Percentiles rank a stretch among this genome's conserved stretches.
Evolutionary conservation across 2,329 filamentous ascomycete species (phyloP).

Genomic region (Aspergillus ruber): DNA sequence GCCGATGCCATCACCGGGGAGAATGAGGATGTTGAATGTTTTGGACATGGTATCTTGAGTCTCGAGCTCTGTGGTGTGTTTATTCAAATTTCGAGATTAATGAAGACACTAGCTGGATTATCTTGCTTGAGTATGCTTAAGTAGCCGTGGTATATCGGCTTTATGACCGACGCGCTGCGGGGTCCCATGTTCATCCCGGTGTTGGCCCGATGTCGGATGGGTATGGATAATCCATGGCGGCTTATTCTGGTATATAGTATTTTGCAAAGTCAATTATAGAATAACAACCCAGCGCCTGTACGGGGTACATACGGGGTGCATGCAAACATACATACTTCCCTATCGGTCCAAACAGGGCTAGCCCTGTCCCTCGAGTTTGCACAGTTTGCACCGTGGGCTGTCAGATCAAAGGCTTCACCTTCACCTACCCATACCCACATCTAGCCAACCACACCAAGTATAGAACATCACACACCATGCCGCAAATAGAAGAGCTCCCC

Average conservation of each 20-base stretch:
- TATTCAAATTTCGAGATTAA: neutral
- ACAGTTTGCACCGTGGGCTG: conserved; percentile 4
- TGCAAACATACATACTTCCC: neutral
- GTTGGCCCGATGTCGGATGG: conserved; percentile 7
- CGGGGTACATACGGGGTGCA: too few relatives aligned
- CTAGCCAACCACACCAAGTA: neutral
- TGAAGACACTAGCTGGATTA: neutral
- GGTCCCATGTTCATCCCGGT: conserved; percentile 13
- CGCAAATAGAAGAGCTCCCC: conserved; percentile 46
- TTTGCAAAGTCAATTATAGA: too few relatives aligned
- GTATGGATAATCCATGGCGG: neutral
- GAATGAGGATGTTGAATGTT: conserved; percentile 65
- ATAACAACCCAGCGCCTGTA: too few relatives aligned
- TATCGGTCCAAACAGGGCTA: conserved; percentile 8
- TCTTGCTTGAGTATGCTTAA: neutral
- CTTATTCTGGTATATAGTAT: neutral
- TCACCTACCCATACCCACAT: neutral
- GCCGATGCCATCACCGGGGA: conserved; percentile 72
- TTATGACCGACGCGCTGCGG: conserved; percentile 19
- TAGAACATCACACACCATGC: conserved; percentile 36
- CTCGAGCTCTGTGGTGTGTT: neutral
- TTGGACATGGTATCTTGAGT: conserved; percentile 9
- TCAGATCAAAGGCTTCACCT: neutral
- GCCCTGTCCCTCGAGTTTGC: conserved; percentile 9
- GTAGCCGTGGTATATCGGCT: conserved; percentile 7